A percentile compares a stretch with the other conserved stretches of the same genome.
Conservation (phyloP, 805 yeast species). For the Pichia paraexigua region DNA sequence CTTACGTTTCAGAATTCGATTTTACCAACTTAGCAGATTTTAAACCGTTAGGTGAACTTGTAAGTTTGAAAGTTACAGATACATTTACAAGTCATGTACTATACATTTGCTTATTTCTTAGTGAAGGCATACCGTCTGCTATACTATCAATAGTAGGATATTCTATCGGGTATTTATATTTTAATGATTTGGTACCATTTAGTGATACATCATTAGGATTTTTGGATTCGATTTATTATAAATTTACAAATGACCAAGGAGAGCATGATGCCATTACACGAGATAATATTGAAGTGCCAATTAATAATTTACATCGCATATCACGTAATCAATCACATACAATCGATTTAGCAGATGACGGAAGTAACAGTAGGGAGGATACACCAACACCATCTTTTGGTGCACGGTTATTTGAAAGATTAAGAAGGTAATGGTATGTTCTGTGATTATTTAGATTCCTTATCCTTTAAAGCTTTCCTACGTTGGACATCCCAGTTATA, state of each 20-base stretch:
- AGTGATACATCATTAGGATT: conserved; percentile 22
- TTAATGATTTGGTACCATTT: conserved; percentile 38
- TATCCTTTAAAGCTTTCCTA: conserved; percentile 40
- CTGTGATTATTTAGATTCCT: neutral
- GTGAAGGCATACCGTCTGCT: conserved; percentile 35
- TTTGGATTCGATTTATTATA: conserved; percentile 14
- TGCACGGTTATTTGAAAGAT: conserved; percentile 52
- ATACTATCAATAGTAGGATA: conserved; percentile 35
- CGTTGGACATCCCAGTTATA: conserved; percentile 85
- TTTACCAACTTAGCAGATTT: conserved; percentile 21
- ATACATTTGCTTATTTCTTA: conserved; percentile 21
- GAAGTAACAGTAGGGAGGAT: conserved; percentile 33
- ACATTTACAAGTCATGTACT: conserved; percentile 11
- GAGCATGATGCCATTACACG: conserved; percentile 5
- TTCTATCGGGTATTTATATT: conserved; percentile 36
- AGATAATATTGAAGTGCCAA: neutral
- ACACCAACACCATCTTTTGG: conserved; percentile 60
- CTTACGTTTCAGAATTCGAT: conserved; percentile 32
- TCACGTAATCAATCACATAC: conserved; percentile 17
- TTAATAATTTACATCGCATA: conserved; percentile 8
- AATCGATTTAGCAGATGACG: conserved; percentile 2
- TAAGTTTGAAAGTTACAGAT: conserved; percentile 11
- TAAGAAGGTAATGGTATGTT: conserved; percentile 30
- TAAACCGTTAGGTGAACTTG: conserved; percentile 26
- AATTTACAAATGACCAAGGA: conserved; percentile 7